Evolutionary conservation across 106 monocot species (phyloP).

Genomic region (Amphibolis antarctica): DNA sequence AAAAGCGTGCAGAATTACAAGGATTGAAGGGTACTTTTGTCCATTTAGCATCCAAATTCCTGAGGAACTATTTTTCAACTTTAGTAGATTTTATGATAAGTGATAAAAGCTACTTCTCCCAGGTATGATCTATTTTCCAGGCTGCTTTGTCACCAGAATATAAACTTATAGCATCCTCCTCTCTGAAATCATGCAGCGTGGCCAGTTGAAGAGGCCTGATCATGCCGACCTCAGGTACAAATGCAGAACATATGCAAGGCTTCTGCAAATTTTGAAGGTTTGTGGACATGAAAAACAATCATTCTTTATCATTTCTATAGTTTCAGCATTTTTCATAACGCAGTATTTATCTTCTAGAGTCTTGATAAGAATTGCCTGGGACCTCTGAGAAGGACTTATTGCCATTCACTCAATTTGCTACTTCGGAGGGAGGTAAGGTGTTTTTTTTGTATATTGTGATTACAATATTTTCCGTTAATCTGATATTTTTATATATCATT

Average conservation of each 20-base stretch:
- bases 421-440: constrained; percentile 85
- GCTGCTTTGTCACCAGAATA: not conserved
- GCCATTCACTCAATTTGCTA: constrained; percentile 86
- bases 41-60: constrained; percentile 76
- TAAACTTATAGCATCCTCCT: not conserved
- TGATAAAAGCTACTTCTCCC: constrained; percentile 97
- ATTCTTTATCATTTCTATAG: not conserved
- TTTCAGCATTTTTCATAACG: not conserved
- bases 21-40: constrained; percentile 85
- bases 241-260: constrained; percentile 94
- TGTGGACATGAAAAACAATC: not conserved
- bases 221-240: constrained; percentile 97
- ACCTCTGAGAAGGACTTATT: constrained; percentile 86
- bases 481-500: too few species aligned
- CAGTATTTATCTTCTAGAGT: constrained; percentile 35
- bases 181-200: constrained; percentile 41
- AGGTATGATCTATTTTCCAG: constrained; percentile 28
- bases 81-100: constrained; percentile 97
- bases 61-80: constrained; percentile 87
- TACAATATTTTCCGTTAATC: too few species aligned
- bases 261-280: constrained; percentile 95
- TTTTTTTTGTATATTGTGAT: not conserved
- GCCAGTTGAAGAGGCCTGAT: constrained; percentile 95
- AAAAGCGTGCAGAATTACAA: constrained; percentile 79
- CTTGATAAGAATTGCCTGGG: constrained; percentile 93